phyloP scores from a whole-genome alignment of 345 rosid species.

The Melaleuca quinquenervia region DNA sequence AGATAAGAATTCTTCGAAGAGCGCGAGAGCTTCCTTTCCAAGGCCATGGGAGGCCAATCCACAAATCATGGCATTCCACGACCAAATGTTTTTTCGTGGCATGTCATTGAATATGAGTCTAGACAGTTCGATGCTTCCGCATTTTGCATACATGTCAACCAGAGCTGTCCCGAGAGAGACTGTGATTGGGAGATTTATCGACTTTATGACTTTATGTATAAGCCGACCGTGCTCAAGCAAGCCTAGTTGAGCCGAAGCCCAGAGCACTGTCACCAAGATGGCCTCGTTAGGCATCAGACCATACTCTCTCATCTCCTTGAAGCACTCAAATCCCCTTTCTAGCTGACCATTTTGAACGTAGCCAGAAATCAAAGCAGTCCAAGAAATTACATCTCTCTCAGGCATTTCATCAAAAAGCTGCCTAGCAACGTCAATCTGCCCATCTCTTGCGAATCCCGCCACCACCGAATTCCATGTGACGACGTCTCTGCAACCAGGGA shows the following conservation, averaged over 20 bases:
- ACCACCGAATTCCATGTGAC: not conserved
- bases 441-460: not conserved
- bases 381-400: constrained; percentile 21
- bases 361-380: constrained; percentile 34
- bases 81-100: not conserved
- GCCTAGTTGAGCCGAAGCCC: constrained; percentile 14
- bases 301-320: constrained; percentile 3
- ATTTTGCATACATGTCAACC: constrained; percentile 37
- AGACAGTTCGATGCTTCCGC: constrained; percentile 17
- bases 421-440: constrained; percentile 12
- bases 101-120: constrained; percentile 7
- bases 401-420: constrained; percentile 23
- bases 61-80: constrained; percentile 22
- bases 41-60: constrained; percentile 19
- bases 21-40: constrained; percentile 10
- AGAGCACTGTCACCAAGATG: constrained; percentile 17
- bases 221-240: constrained; percentile 13
- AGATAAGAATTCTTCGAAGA: constrained; percentile 5
- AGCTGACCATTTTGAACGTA: constrained; percentile 20
- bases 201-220: constrained; percentile 2
- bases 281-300: constrained; percentile 5
- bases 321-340: constrained; percentile 14
- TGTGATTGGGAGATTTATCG: not conserved
- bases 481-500: not conserved
- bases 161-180: constrained; percentile 20